Percentiles rank a stretch among this genome's conserved stretches.
Evolutionary conservation across 768 basidiomycete genomes (phyloP).

Genomic region (Trametes coccinea): DNA sequence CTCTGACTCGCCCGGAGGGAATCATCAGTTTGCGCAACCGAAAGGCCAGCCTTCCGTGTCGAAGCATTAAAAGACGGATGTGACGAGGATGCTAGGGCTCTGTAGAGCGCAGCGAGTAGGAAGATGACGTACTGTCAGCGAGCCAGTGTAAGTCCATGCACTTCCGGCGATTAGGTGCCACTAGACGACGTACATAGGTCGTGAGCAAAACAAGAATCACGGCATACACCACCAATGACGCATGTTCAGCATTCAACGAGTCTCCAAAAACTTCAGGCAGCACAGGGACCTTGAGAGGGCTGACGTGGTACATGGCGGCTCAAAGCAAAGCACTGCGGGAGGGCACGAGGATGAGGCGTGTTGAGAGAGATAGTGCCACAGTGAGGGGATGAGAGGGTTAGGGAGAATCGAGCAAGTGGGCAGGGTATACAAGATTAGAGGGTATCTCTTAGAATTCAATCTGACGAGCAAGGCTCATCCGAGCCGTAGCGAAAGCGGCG

Average conservation of each 20-base stretch:
- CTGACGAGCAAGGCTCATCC: background rate
- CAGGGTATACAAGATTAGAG: too few species aligned
- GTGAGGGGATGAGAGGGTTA: background rate
- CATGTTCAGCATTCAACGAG: background rate
- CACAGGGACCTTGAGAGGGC: background rate
- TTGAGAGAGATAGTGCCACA: too few species aligned
- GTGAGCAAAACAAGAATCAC: background rate
- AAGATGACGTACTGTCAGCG: conserved; percentile 8
- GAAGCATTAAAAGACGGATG: background rate
- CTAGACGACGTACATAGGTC: conserved; percentile 8
- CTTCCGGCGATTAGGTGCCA: too few species aligned
- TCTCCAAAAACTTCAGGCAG: background rate
- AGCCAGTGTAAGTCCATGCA: background rate
- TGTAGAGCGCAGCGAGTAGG: background rate
- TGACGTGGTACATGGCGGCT: conserved; percentile 1
- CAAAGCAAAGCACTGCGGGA: background rate
- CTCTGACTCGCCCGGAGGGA: too few species aligned
- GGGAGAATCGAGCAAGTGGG: too few species aligned
- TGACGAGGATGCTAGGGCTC: background rate
- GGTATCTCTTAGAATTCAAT: background rate
- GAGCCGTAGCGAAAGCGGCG: background rate
- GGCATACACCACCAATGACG: background rate
- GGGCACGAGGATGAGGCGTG: conserved; percentile 5
- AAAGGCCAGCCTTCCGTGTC: too few species aligned
- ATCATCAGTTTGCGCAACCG: too few species aligned